Evolutionary conservation across 108 stramenopile genomes (phyloP).

Genomic region (Skeletonema potamos): DNA sequence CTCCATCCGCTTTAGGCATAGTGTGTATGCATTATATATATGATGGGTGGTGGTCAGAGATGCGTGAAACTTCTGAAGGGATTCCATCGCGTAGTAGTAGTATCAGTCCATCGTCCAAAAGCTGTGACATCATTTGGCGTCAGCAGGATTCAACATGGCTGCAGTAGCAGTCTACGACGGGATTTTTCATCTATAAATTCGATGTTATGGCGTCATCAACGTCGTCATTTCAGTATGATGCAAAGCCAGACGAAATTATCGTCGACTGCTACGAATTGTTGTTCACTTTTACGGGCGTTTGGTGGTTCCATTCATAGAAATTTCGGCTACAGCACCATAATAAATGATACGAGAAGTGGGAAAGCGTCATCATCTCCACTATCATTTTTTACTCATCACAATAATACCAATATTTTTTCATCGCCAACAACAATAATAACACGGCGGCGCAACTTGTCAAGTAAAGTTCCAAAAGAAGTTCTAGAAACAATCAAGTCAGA

Average conservation of each 20-base stretch:
- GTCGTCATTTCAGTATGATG: background rate
- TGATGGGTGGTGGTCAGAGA: background rate
- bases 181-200: background rate
- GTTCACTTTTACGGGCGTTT: background rate
- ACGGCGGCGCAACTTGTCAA: constrained; percentile 4
- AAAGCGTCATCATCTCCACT: too few relatives aligned
- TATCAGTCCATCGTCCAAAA: background rate
- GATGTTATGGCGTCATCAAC: background rate
- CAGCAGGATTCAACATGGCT: background rate
- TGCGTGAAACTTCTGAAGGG: background rate
- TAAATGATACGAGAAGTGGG: background rate
- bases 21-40: too few relatives aligned
- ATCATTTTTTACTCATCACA: background rate
- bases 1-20: too few relatives aligned
- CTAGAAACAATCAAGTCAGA: constrained; percentile 28
- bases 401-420: background rate
- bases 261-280: background rate
- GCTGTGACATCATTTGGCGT: background rate
- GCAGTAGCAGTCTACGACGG: background rate
- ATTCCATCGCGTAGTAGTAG: background rate
- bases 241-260: background rate
- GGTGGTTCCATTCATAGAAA: background rate
- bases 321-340: background rate
- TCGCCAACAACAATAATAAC: constrained; percentile 4
- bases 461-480: constrained; percentile 15